These are phyloP conservation scores for Suillus variegatus DNA, from an alignment of 768 basidiomycete species.

Conservation along the genomic window DNA sequence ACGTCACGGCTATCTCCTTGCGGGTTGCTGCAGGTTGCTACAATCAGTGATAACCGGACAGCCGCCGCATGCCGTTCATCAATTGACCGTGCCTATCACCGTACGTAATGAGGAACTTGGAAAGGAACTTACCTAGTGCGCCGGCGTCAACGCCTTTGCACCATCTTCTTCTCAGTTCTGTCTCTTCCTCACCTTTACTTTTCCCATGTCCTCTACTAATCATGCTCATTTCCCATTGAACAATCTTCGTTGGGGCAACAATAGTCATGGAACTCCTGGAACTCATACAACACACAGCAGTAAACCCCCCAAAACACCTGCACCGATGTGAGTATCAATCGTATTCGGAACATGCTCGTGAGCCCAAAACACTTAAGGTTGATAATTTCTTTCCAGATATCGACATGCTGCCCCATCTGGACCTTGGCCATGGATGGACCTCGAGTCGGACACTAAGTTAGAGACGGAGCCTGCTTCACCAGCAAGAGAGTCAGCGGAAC, in stretches of 20 bases:
- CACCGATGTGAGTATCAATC: conserved; percentile 23
- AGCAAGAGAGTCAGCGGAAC: neutral
- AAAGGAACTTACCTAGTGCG: no score
- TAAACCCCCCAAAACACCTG: conserved; percentile 21
- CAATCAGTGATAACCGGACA: no score
- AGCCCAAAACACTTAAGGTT: neutral
- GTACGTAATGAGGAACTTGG: no score
- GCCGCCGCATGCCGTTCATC: no score
- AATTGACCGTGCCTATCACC: no score
- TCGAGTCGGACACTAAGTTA: neutral
- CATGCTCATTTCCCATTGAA: neutral
- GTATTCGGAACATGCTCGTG: neutral
- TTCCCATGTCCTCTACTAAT: neutral
- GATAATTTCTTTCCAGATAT: conserved; percentile 11
- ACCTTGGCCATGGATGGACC: conserved; percentile 31
- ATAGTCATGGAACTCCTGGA: neutral
- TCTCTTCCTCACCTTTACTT: neutral
- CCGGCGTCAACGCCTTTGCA: no score
- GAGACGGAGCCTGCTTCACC: conserved; percentile 13
- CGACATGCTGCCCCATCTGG: conserved; percentile 45
- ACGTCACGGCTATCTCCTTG: no score
- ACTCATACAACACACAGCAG: no score
- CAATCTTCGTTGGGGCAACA: neutral
- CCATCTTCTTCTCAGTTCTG: no score
- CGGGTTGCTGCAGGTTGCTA: no score